A percentile compares a stretch with the other conserved stretches of the same genome.
Conservation (phyloP, 2,329 filamentous ascomycete species). For the Aspergillus quadrilineatus region DNA sequence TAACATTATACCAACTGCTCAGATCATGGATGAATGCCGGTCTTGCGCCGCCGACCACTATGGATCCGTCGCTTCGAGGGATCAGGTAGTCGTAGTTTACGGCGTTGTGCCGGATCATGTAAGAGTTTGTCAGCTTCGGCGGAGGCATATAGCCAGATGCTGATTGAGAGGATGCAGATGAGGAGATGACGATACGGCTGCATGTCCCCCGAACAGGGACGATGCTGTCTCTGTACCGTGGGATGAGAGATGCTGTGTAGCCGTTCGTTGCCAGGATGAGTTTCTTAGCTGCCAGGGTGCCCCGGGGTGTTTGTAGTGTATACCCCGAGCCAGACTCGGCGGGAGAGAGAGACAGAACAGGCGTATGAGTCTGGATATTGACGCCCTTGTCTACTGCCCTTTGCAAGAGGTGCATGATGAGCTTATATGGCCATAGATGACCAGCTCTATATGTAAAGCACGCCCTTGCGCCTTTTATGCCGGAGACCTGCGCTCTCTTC, state of each 20-base stretch:
- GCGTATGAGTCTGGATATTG: slow-evolving; percentile 56
- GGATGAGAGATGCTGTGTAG: slow-evolving; percentile 75
- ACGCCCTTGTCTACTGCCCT: slow-evolving; percentile 51
- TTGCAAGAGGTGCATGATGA: slow-evolving; percentile 71
- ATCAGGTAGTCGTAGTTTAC: slow-evolving; percentile 68
- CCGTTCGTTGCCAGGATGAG: slow-evolving; percentile 80
- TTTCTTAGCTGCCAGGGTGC: slow-evolving; percentile 60
- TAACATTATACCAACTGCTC: slow-evolving; percentile 48
- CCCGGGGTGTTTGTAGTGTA: slow-evolving; percentile 66
- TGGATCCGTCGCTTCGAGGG: slow-evolving; percentile 51
- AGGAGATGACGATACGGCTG: slow-evolving; percentile 32
- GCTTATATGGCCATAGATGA: slow-evolving; percentile 67
- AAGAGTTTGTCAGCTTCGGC: slow-evolving; percentile 45
- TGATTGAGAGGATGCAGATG: neutral
- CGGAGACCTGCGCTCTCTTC: slow-evolving; percentile 26
- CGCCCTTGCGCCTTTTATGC: slow-evolving; percentile 38
- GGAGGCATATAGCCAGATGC: slow-evolving; percentile 13
- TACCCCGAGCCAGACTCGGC: slow-evolving; percentile 43
- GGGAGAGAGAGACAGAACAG: slow-evolving; percentile 36
- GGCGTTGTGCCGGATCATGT: slow-evolving; percentile 59
- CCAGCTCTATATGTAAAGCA: slow-evolving; percentile 36
- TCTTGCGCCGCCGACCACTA: slow-evolving; percentile 64
- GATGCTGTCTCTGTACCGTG: slow-evolving; percentile 67
- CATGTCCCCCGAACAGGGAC: slow-evolving; percentile 68
- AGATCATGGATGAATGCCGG: slow-evolving; percentile 39